These are phyloP conservation scores for Kwoniella sp. DNA, from an alignment of 768 basidiomycete genomes.

Conservation along the genomic window DNA sequence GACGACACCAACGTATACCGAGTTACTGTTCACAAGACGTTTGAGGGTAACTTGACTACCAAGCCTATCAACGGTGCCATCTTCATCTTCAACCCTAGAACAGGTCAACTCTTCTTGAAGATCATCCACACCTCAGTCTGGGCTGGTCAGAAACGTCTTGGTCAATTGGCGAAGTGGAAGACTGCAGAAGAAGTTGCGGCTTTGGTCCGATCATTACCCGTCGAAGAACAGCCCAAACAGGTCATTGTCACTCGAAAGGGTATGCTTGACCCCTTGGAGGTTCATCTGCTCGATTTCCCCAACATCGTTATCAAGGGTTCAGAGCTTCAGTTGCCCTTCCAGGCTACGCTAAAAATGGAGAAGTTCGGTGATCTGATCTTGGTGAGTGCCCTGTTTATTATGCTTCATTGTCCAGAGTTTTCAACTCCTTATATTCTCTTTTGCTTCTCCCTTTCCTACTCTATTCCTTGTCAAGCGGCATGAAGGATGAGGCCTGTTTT, in stretches of 20 bases:
- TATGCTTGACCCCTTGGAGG: conserved; percentile 92
- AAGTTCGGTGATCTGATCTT: conserved; percentile 98
- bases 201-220: conserved; percentile 92
- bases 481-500: no score
- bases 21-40: conserved; percentile 83
- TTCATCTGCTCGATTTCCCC: conserved; percentile 98
- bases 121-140: conserved; percentile 99
- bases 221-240: conserved; percentile 99
- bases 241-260: conserved; percentile 99
- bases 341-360: conserved; percentile 99
- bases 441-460: neutral
- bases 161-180: conserved; percentile 91
- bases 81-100: conserved; percentile 99
- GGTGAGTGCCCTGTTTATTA: conserved; percentile 57
- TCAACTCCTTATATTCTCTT: no score
- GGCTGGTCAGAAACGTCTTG: conserved; percentile 99
- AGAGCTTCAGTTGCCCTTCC: conserved; percentile 97
- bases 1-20: conserved; percentile 99
- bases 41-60: conserved; percentile 99
- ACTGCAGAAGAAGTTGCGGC: conserved; percentile 99
- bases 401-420: no score
- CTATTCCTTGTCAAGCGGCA: no score
- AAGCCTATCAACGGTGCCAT: conserved; percentile 92
- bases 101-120: conserved; percentile 96
- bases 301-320: conserved; percentile 99